Evolutionary conservation across 805 yeast species (phyloP), one percentile per base, ranked within the genome.

Genomic region (Myxozyma neotropica): DNA sequence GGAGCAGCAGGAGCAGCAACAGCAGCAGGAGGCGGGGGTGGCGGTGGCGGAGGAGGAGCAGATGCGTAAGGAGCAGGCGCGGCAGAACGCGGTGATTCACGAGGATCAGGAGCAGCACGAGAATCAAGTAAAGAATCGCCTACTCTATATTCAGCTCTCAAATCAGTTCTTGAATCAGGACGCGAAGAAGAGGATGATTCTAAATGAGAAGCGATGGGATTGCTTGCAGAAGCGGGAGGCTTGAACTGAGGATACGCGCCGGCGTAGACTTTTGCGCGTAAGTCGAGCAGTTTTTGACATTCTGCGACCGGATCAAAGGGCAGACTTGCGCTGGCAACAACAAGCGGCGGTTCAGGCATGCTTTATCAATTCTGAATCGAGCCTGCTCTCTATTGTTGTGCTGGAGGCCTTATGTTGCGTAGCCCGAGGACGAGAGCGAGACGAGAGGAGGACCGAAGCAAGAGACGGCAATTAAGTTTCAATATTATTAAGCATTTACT

Each of bases 221-320:
- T n/a, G n/a, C 35, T 13, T 21, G 51, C n/a, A 35, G 51, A 15
- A 23, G 49, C 57, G 33, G 46, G 31, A 5, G 53, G 15, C 13
- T 40, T n/a, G 48, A 61, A 61, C 54, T 58, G 51, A 15, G 64
- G 64, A 27, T 31, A 53, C 24, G 27, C 58, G 36, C 64, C 64
- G 1, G 63, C 51, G 31, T 35, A 35, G 36, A 61, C 65, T 27
- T 39, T 43, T n/a, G 42, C 47, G 24, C 65, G 59, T 31, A 61
- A 48, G 24, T 61, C 61, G 27, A 61, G 53, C 33, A 61, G 46
- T 23, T 61, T 61, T 36, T 42, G 65, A 48, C 61, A 59, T 40
- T 61, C 65, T 12, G 47, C 65, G 2, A 19, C 58, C 6, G 65
- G 58, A 55, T 61, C 65, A 31, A 58, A 61, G 2, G 57, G 65